Evolutionary conservation across 2,329 filamentous ascomycete genomes (phyloP), one percentile per base, ranked within the genome.

Genomic region (Rhexocercosporidium sp.): DNA sequence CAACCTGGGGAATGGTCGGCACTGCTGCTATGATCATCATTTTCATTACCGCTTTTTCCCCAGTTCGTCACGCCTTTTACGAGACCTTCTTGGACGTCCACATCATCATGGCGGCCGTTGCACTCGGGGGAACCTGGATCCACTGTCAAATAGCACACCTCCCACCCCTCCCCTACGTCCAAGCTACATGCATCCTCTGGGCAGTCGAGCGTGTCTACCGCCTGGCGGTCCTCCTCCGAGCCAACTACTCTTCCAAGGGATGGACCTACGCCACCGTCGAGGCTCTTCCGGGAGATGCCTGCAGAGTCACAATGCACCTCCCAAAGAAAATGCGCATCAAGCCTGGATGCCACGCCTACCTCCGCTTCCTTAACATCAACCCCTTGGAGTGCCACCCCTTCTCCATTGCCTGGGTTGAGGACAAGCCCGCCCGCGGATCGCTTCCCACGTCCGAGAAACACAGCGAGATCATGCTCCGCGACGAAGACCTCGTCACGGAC

Each of bases 71-170:
- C 79, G 94, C 94, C 46, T 97, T 97, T 78, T 99, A 99, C 82
- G 96, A 99, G 81, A 96, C 93, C 0, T 99, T 99, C 81, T 86
- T 98, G 74, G 93, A 92, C 77, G 80, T 91, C 34, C 96, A 98
- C 81, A 94, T 97, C 73, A 78, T 92, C 44, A 81, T 97, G 60
- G 93, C 90, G 46, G 79, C 90, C 41, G 76, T 92, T 63, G 82
- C 84, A 57, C 86, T 97, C 60, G 83, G 87, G 65, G 90, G 89
- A 74, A 89, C 94, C 9, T 96, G 90, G 86, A 82, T 94, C 44
- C 96, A 98, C 81, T 88, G 93, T 74, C 83, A 87, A 53, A 82
- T 92, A 11, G 87, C 92, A 31, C 79, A 83, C 3, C 81, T 93
- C 37, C 79, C 87, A 16, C 88, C 93, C 64, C 85, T 94, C 5